Evolutionary conservation across 2,329 filamentous ascomycete genomes (phyloP), one percentile per base, ranked within the genome.

Genomic region (Penicillium sp.): DNA sequence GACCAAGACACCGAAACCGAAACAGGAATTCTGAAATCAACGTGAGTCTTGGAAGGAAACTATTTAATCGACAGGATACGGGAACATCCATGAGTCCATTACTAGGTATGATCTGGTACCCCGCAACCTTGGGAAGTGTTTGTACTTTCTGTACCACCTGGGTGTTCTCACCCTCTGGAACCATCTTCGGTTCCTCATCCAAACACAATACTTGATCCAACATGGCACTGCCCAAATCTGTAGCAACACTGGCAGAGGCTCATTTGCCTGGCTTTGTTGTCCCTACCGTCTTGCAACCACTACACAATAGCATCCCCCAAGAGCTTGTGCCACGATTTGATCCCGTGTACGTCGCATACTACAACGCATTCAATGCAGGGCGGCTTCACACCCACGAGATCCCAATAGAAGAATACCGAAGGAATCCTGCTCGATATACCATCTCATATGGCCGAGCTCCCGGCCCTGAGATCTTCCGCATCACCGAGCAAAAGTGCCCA

Each of bases 311-410:
- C 60, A 77, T 77, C 8, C 73, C 75, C 5, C 53, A 59, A 2
- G 60, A 74, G 42, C 65, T 77, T 29, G 53, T 72, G 5, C 57
- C 67, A 16, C 67, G 70, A 5, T 76, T 75, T 54, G 75, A 78
- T 40, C 72, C 74, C 2, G 61, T 68, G 36, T 78, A 75, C 47
- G 66, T 75, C 24, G 67, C 74, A 45, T 67, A 76, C 62, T 75
- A 76, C 61, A 72, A 76, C 53, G 72, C 72, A 51, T 72, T 76
- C 63, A 75, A 72, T 50, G 72, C 66, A 1, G 75, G 74, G 11
- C 72, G 74, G 31, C 63, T 76, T 4, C 68, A 75, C 46, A 76
- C 72, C 1, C 75, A 77, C 42, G 73, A 78, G 62, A 61, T 75
- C 7, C 72, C 71, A 8, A 75, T 75, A 31, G 68, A 74, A 48